These are phyloP conservation scores for Xylaria intraflava DNA, from an alignment of 495 filamentous ascomycete species.

Conservation along the genomic window DNA sequence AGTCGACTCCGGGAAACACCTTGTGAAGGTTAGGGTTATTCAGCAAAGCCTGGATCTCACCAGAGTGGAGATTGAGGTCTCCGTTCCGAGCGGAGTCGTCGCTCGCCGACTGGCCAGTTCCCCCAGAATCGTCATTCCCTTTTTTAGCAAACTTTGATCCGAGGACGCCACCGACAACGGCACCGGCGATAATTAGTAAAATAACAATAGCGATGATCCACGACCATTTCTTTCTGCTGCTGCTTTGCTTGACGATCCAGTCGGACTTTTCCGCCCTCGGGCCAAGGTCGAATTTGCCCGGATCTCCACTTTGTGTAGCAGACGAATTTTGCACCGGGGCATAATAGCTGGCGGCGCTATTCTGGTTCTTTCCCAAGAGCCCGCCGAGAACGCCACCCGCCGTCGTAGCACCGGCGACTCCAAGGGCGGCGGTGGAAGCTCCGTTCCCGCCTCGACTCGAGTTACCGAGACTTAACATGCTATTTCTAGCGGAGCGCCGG, in stretches of 20 bases:
- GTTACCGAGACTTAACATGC: conserved; percentile 48
- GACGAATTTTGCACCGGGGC: conserved; percentile 30
- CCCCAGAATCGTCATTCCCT: conserved; percentile 19
- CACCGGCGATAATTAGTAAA: conserved; percentile 57
- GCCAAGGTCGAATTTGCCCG: conserved; percentile 22
- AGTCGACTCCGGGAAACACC: conserved; percentile 96
- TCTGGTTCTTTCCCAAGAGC: conserved; percentile 25
- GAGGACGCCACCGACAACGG: conserved; percentile 70
- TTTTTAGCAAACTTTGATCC: conserved; percentile 63
- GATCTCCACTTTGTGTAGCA: conserved; percentile 16
- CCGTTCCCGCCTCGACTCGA: conserved; percentile 30
- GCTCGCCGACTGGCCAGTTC: conserved; percentile 24
- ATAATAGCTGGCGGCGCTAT: conserved; percentile 36
- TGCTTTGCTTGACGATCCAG: conserved; percentile 52
- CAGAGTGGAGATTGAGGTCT: conserved; percentile 65
- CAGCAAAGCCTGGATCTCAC: conserved; percentile 75
- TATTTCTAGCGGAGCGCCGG: conserved; percentile 37
- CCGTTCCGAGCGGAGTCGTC: conserved; percentile 50
- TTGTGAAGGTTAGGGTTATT: conserved; percentile 76
- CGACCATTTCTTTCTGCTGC: conserved; percentile 59
- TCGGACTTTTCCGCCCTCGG: conserved; percentile 44
- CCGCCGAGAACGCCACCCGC: conserved; percentile 46
- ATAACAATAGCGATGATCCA: conserved; percentile 60
- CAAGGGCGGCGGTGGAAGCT: conserved; percentile 32
- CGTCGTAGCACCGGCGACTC: conserved; percentile 35